phyloP scores from a whole-genome alignment of 495 filamentous ascomycete species.

The Penicillium tannophilum region DNA sequence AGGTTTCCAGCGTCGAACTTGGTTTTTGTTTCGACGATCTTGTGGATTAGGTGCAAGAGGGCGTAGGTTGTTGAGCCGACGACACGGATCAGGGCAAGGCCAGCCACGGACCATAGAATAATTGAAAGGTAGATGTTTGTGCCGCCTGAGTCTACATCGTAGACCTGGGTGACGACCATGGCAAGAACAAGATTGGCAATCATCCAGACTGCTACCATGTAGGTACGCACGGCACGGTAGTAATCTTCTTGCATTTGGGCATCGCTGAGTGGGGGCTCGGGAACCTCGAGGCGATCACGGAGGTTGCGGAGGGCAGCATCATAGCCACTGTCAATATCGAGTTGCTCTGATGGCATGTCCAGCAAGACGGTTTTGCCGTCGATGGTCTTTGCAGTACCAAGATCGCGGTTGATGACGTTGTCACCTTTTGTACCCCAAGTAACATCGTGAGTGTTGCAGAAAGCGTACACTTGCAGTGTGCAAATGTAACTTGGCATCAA shows the following conservation, averaged over 20 bases:
- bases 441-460: slow-evolving; percentile 99
- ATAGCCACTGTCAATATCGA: slow-evolving; percentile 97
- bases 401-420: slow-evolving; percentile 88
- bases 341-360: slow-evolving; percentile 96
- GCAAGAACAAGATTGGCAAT: slow-evolving; percentile 85
- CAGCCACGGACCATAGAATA: slow-evolving; percentile 90
- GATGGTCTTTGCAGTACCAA: slow-evolving; percentile 76
- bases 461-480: slow-evolving; percentile 96
- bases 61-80: slow-evolving; percentile 80
- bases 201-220: slow-evolving; percentile 99
- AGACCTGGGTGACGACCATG: slow-evolving; percentile 92
- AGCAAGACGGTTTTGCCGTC: slow-evolving; percentile 70
- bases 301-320: slow-evolving; percentile 97
- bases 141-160: slow-evolving; percentile 63
- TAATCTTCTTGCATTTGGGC: slow-evolving; percentile 95
- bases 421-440: slow-evolving; percentile 99
- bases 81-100: slow-evolving; percentile 79
- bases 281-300: slow-evolving; percentile 86
- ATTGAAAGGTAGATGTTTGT: slow-evolving; percentile 91
- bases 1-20: slow-evolving; percentile 56
- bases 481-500: slow-evolving; percentile 94
- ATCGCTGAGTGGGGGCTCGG: slow-evolving; percentile 61
- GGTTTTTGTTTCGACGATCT: slow-evolving; percentile 81
- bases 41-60: slow-evolving; percentile 78
- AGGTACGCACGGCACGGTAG: slow-evolving; percentile 95